A percentile compares a stretch with the other conserved stretches of the same genome.
These are phyloP conservation scores for Blastobotrys aristatus DNA, from an alignment of 1,139 yeast species.

Conservation along the genomic window DNA sequence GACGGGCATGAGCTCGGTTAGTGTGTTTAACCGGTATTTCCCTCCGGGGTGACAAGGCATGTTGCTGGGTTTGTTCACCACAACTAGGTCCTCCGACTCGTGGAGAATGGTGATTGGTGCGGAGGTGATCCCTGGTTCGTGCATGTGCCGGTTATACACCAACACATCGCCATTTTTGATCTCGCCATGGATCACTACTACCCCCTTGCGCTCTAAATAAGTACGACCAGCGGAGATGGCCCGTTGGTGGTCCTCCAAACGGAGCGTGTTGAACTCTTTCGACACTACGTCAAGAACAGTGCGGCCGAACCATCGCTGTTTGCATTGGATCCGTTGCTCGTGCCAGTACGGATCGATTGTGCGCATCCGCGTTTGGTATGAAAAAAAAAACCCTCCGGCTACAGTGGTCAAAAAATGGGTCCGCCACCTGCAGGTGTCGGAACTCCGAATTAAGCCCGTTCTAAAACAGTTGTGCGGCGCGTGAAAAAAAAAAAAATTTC, in stretches of 20 bases:
- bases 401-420: no score
- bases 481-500: no score
- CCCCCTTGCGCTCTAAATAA: conserved; percentile 10
- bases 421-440: no score
- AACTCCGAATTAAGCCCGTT: no score
- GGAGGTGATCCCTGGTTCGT: conserved; percentile 83
- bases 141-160: conserved; percentile 77
- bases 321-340: conserved; percentile 83
- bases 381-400: background rate
- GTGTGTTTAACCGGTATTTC: conserved; percentile 73
- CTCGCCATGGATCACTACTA: conserved; percentile 1
- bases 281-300: conserved; percentile 73
- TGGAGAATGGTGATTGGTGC: conserved; percentile 69
- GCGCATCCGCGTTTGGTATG: no score
- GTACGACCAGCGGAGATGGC: conserved; percentile 14
- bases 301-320: conserved; percentile 81
- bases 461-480: no score
- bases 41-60: conserved; percentile 93
- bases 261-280: conserved; percentile 75
- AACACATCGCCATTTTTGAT: conserved; percentile 69
- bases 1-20: conserved; percentile 31
- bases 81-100: conserved; percentile 47
- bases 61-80: conserved; percentile 89
- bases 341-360: conserved; percentile 77
- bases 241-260: conserved; percentile 38